Evolutionary conservation across 257 asterid species (phyloP).

Genomic region (Penstemon newberryi): DNA sequence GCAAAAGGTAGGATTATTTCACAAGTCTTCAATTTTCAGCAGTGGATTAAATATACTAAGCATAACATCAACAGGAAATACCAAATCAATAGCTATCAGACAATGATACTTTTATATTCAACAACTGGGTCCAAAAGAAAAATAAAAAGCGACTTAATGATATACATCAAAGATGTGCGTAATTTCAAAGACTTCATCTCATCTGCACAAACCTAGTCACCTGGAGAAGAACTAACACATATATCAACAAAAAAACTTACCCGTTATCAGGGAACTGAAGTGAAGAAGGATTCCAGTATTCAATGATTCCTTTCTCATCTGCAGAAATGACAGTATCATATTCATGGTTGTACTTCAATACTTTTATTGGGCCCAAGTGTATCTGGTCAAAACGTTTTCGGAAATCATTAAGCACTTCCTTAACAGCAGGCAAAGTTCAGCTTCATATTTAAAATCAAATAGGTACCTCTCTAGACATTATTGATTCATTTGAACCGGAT

Average conservation of each 20-base stretch:
- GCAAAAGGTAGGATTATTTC: background rate
- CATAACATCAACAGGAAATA: conserved; percentile 7
- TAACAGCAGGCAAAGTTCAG: conserved; percentile 15
- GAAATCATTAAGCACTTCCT: conserved; percentile 8
- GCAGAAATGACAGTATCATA: conserved; percentile 86
- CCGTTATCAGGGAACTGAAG: conserved; percentile 85
- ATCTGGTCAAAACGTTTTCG: conserved; percentile 50
- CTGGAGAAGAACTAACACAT: background rate
- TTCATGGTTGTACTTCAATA: conserved; percentile 89
- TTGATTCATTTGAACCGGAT: conserved; percentile 87
- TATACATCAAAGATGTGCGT: background rate
- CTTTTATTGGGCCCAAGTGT: conserved; percentile 73
- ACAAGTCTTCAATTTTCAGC: conserved; percentile 9
- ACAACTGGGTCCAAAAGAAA: background rate
- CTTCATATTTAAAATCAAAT: background rate
- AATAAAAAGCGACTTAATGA: background rate
- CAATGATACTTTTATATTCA: conserved; percentile 5
- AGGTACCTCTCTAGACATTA: conserved; percentile 76
- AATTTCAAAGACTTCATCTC: conserved; percentile 17
- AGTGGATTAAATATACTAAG: background rate
- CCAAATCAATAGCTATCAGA: conserved; percentile 15
- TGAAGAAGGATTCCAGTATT: conserved; percentile 90
- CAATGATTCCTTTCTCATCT: conserved; percentile 92
- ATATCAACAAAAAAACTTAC: conserved; percentile 38
- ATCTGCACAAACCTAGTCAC: background rate